Percentiles rank a stretch among this genome's conserved stretches.
These are phyloP conservation scores for Lentinus tigrinus DNA, from an alignment of 768 basidiomycete genomes.

Conservation along the genomic window DNA sequence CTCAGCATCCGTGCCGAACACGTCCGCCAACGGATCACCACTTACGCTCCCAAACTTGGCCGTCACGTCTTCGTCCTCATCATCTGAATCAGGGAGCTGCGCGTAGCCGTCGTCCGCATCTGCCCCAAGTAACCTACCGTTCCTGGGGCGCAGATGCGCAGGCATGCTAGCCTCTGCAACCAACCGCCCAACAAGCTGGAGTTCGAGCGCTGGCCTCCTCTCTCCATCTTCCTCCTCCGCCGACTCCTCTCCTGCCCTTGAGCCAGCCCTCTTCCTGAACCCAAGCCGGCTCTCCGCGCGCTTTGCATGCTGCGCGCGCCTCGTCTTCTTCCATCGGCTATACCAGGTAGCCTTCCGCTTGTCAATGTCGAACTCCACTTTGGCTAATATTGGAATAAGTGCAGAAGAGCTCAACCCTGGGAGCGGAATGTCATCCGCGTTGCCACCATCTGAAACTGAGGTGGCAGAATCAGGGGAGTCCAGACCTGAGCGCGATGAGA, in stretches of 20 bases:
- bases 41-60: slow-evolving; percentile 34
- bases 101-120: slow-evolving; percentile 31
- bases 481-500: slow-evolving; percentile 43
- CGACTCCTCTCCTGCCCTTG: slow-evolving; percentile 16
- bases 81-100: slow-evolving; percentile 20
- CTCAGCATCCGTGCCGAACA: slow-evolving; percentile 67
- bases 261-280: slow-evolving; percentile 26
- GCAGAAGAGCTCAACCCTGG: slow-evolving; percentile 65
- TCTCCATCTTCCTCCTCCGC: slow-evolving; percentile 25
- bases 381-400: slow-evolving; percentile 83
- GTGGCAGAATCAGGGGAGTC: slow-evolving; percentile 54
- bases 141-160: slow-evolving; percentile 18
- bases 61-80: slow-evolving; percentile 37
- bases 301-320: slow-evolving; percentile 60
- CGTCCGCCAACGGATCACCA: slow-evolving; percentile 55
- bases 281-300: slow-evolving; percentile 44
- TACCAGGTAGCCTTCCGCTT: slow-evolving; percentile 78
- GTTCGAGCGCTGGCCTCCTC: slow-evolving; percentile 42
- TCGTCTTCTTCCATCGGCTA: slow-evolving; percentile 75
- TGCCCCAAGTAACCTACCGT: slow-evolving; percentile 10
- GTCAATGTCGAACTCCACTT: slow-evolving; percentile 95
- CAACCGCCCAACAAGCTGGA: slow-evolving; percentile 48
- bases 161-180: slow-evolving; percentile 39
- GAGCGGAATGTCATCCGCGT: slow-evolving; percentile 54
- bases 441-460: slow-evolving; percentile 26